phyloP scores from a whole-genome alignment of 331 rosid genomes.

The Acacia concinna region DNA sequence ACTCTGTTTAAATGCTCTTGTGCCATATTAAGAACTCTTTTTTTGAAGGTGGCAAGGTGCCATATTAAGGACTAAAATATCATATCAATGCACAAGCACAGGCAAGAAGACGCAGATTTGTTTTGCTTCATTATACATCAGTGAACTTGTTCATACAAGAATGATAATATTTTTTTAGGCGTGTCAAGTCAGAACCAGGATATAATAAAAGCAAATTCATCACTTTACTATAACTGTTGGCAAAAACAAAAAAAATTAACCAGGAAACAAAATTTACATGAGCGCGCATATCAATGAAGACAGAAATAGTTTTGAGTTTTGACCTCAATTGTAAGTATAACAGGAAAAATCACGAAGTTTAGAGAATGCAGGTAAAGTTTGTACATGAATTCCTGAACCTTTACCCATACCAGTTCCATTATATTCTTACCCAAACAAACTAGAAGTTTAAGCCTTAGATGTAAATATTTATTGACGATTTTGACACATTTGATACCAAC shows the following conservation, averaged over 20 bases:
- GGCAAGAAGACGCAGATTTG: background rate
- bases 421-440: background rate
- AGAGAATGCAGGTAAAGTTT: background rate
- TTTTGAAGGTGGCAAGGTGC: too few species aligned
- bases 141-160: background rate
- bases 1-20: background rate
- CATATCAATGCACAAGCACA: too few species aligned
- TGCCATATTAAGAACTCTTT: background rate
- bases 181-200: background rate
- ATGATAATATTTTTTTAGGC: background rate
- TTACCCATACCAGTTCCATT: background rate
- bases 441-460: background rate
- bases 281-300: background rate
- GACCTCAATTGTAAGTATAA: background rate
- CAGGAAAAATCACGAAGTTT: background rate
- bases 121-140: background rate
- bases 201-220: background rate
- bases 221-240: background rate
- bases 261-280: background rate
- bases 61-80: too few species aligned
- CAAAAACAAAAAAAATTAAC: too few species aligned
- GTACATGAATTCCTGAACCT: background rate
- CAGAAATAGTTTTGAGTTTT: background rate
- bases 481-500: background rate
- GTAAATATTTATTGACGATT: background rate